Evolutionary conservation across 768 basidiomycete genomes (phyloP).

Genomic region (Phylloporus sp.): DNA sequence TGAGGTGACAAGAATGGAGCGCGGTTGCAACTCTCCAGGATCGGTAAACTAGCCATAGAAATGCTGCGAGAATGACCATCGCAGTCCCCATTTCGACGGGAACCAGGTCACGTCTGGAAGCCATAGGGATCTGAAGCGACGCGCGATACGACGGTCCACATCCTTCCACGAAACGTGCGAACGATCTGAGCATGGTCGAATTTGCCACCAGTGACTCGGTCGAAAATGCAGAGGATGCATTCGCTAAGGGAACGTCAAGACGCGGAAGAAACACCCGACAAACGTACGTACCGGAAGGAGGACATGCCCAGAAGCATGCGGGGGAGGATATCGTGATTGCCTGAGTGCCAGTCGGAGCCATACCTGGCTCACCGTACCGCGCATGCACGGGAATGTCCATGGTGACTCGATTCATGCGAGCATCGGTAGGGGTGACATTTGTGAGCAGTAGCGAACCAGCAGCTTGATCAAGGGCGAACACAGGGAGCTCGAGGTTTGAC

Average conservation of each 20-base stretch:
- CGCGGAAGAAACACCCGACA: not conserved
- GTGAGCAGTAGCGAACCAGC: slow-evolving; percentile 31
- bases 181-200: slow-evolving; percentile 21
- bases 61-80: slow-evolving; percentile 28
- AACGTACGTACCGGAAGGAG: slow-evolving; percentile 18
- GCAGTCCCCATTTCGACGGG: slow-evolving; percentile 36
- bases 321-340: slow-evolving; percentile 25
- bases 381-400: slow-evolving; percentile 41
- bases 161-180: slow-evolving; percentile 15
- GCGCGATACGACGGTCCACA: slow-evolving; percentile 4
- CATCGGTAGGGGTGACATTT: slow-evolving; percentile 16
- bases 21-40: slow-evolving; percentile 23
- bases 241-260: slow-evolving; percentile 11
- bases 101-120: slow-evolving; percentile 27
- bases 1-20: slow-evolving; percentile 19
- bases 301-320: slow-evolving; percentile 32
- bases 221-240: slow-evolving; percentile 6
- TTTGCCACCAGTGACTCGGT: slow-evolving; percentile 13
- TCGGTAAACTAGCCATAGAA: slow-evolving; percentile 30
- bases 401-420: slow-evolving; percentile 4
- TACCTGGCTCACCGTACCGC: slow-evolving; percentile 35
- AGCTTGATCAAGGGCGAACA: slow-evolving; percentile 29
- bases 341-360: slow-evolving; percentile 9
- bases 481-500: slow-evolving; percentile 41
- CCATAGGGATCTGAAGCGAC: slow-evolving; percentile 31